Conservation (phyloP, 768 basidiomycete genomes). For the Psilocybe cyanescens region DNA sequence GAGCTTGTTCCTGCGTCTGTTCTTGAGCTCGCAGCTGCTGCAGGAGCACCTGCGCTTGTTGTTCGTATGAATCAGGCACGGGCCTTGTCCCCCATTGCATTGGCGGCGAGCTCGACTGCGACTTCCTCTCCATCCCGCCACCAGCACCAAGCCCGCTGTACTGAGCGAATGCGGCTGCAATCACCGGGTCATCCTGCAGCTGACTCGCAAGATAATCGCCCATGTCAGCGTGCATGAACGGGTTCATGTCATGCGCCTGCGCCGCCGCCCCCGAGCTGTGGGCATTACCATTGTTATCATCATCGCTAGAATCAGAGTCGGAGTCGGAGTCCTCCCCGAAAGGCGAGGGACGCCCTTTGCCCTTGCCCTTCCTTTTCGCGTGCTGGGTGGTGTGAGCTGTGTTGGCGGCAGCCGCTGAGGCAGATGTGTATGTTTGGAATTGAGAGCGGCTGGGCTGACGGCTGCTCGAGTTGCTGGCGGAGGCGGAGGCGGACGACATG, state of each 20-base stretch:
- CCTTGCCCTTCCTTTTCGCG: not conserved
- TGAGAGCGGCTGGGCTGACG: not conserved
- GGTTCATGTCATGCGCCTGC: not conserved
- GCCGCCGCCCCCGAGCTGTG: conserved; percentile 3
- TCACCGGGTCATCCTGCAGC: conserved; percentile 15
- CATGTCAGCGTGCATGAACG: not conserved
- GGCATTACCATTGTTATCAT: conserved; percentile 18
- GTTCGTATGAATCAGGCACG: not conserved
- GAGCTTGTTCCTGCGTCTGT: not conserved
- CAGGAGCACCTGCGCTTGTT: not conserved
- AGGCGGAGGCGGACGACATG: conserved; percentile 6
- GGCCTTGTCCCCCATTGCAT: conserved; percentile 9
- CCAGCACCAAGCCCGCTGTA: conserved; percentile 5
- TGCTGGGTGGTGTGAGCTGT: not conserved
- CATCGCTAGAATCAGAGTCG: conserved; percentile 1
- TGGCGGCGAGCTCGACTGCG: conserved; percentile 5
- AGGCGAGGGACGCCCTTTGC: conserved; percentile 8
- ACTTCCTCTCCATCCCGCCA: not conserved
- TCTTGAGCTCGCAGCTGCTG: not conserved
- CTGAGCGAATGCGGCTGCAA: conserved; percentile 16
- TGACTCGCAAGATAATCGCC: conserved; percentile 11
- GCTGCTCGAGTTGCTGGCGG: conserved; percentile 6
- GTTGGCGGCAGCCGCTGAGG: not conserved
- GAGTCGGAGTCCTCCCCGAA: conserved; percentile 19
- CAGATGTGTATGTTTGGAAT: not conserved